These are phyloP conservation scores for Mycosphaerella sp. DNA, from an alignment of 2,329 filamentous ascomycete species.

Conservation along the genomic window DNA sequence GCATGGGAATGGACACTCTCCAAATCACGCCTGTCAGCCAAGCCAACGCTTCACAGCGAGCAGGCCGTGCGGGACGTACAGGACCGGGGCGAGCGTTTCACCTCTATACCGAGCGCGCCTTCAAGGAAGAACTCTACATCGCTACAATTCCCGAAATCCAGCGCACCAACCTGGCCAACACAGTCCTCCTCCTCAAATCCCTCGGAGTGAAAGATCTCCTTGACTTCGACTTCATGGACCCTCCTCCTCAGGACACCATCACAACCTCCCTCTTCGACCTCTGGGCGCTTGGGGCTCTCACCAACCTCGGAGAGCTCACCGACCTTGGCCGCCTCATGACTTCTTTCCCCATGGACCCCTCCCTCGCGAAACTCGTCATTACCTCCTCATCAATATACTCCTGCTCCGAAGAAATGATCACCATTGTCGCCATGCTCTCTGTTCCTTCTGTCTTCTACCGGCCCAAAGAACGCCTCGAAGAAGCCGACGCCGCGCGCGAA, in stretches of 20 bases:
- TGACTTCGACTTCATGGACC: conserved; percentile 99
- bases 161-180: conserved; percentile 90
- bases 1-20: conserved; percentile 98
- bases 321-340: conserved; percentile 87
- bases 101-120: conserved; percentile 88
- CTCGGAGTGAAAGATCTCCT: conserved; percentile 88
- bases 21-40: conserved; percentile 98
- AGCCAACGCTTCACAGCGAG: conserved; percentile 88
- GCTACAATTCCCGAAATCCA: conserved; percentile 98
- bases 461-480: conserved; percentile 92
- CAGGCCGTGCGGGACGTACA: conserved; percentile 87
- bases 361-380: conserved; percentile 88
- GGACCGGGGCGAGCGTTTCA: conserved; percentile 94
- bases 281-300: conserved; percentile 88
- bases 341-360: conserved; percentile 96
- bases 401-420: conserved; percentile 96
- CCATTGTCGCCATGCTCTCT: conserved; percentile 95
- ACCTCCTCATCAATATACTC: conserved; percentile 68
- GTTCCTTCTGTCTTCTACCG: conserved; percentile 96
- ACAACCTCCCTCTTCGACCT: conserved; percentile 95
- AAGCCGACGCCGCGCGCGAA: conserved; percentile 89
- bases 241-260: conserved; percentile 94
- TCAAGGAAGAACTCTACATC: conserved; percentile 91
- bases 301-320: conserved; percentile 90
- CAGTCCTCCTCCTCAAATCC: conserved; percentile 87